Evolutionary conservation across 2,329 filamentous ascomycete genomes (phyloP).

Genomic region (Cladosporium colombiae): DNA sequence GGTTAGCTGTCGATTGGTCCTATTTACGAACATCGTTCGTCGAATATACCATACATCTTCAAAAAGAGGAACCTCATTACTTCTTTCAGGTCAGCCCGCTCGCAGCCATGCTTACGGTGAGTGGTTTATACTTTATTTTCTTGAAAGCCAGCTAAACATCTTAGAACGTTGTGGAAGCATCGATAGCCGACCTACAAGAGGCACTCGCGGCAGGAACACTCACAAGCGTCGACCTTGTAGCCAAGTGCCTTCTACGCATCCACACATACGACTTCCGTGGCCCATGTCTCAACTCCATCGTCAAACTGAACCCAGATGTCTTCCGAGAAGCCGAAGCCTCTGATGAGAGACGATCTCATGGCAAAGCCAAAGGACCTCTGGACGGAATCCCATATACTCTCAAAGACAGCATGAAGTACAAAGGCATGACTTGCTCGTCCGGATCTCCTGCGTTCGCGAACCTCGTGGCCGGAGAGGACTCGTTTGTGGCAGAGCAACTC

Average conservation of each 20-base stretch:
- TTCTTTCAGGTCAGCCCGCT: neutral
- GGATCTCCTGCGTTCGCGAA: slow-evolving; percentile 58
- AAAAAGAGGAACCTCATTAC: neutral
- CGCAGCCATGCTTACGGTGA: slow-evolving; percentile 6
- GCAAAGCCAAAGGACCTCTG: slow-evolving; percentile 42
- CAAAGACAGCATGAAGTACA: slow-evolving; percentile 60
- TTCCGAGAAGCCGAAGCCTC: slow-evolving; percentile 52
- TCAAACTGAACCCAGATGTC: slow-evolving; percentile 49
- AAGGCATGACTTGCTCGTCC: slow-evolving; percentile 54
- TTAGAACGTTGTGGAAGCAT: slow-evolving; percentile 50
- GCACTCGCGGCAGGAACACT: slow-evolving; percentile 45
- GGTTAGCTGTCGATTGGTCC: neutral
- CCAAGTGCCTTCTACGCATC: slow-evolving; percentile 51
- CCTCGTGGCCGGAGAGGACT: slow-evolving; percentile 54
- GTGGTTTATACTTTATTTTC: neutral
- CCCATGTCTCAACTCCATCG: slow-evolving; percentile 49
- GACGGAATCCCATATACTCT: slow-evolving; percentile 61
- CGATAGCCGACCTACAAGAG: slow-evolving; percentile 46
- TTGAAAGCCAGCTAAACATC: slow-evolving; percentile 7
- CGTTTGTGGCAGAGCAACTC: slow-evolving; percentile 51
- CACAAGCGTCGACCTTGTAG: slow-evolving; percentile 50
- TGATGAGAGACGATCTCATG: slow-evolving; percentile 47
- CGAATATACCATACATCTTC: too few relatives aligned
- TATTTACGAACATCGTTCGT: neutral
- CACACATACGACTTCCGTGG: slow-evolving; percentile 48